These are phyloP conservation scores for Coniochaeta sp. DNA, from an alignment of 2,329 filamentous ascomycete genomes.

Conservation along the genomic window DNA sequence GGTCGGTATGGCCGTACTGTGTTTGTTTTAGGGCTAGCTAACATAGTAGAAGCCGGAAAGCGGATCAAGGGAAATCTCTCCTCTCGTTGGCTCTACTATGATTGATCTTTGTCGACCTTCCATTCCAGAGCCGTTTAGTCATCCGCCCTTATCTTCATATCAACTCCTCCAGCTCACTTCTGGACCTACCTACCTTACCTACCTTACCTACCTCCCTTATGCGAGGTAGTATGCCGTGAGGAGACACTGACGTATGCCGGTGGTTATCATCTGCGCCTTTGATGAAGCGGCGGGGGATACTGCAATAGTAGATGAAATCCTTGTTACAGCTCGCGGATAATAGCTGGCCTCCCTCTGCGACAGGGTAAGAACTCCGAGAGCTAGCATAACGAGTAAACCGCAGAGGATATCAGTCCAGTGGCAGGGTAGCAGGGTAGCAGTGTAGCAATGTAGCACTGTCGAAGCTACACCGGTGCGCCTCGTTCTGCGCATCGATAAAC, in stretches of 20 bases:
- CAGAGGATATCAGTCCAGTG: background rate
- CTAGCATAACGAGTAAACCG: background rate
- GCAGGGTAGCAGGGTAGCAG: no score
- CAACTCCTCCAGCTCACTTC: background rate
- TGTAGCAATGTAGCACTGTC: background rate
- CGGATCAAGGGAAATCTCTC: background rate
- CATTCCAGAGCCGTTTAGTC: background rate
- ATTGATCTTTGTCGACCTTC: background rate
- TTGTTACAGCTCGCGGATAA: background rate
- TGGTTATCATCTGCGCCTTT: background rate
- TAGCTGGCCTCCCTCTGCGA: background rate
- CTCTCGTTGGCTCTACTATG: no score
- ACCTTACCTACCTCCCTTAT: no score
- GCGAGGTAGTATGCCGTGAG: no score
- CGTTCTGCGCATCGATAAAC: background rate
- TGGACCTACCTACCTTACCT: no score
- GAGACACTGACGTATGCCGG: background rate
- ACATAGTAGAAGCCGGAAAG: background rate
- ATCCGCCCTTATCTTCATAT: background rate
- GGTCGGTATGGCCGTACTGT: no score
- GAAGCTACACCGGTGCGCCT: background rate
- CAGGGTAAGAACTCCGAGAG: background rate
- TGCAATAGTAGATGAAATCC: background rate
- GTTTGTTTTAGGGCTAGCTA: background rate
- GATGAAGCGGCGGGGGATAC: background rate